Evolutionary conservation across 768 basidiomycete species (phyloP).

Genomic region (Inosperma sp.): DNA sequence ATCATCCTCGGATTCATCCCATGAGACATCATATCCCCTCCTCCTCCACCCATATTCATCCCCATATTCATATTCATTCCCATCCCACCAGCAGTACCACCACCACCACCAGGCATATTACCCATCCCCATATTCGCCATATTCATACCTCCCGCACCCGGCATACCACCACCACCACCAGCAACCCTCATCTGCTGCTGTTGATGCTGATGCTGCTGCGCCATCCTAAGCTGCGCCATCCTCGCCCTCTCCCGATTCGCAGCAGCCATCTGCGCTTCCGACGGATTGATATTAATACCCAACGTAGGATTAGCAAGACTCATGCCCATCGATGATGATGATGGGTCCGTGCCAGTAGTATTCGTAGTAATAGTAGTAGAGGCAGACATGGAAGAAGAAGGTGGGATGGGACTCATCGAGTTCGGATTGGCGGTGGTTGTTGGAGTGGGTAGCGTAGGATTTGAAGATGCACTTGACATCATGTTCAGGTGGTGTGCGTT

Average conservation of each 20-base stretch:
- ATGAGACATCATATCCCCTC: constrained; percentile 7
- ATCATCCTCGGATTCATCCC: constrained; percentile 12
- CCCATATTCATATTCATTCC: constrained; percentile 17
- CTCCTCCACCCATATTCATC: constrained; percentile 13
- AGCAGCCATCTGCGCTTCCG: constrained; percentile 36
- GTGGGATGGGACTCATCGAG: background rate
- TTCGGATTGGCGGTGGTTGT: constrained; percentile 7
- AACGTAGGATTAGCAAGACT: constrained; percentile 8
- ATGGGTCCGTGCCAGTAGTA: background rate
- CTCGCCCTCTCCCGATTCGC: constrained; percentile 30
- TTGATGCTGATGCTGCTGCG: constrained; percentile 26
- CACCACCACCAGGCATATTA: constrained; percentile 3
- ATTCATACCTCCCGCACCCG: constrained; percentile 11
- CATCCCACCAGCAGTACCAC: constrained; percentile 5
- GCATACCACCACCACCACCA: constrained; percentile 11
- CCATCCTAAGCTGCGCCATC: constrained; percentile 34
- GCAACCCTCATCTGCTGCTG: constrained; percentile 13
- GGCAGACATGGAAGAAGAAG: background rate
- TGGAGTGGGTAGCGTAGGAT: constrained; percentile 3
- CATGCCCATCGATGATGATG: constrained; percentile 15
- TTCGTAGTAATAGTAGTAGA: background rate
- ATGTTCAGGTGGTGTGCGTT: background rate
- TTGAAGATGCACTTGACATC: background rate
- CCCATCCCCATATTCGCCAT: constrained; percentile 9
- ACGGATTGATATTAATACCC: constrained; percentile 20